These are phyloP conservation scores for Cephaloascus albidus DNA, from an alignment of 805 yeast species.

Conservation along the genomic window DNA sequence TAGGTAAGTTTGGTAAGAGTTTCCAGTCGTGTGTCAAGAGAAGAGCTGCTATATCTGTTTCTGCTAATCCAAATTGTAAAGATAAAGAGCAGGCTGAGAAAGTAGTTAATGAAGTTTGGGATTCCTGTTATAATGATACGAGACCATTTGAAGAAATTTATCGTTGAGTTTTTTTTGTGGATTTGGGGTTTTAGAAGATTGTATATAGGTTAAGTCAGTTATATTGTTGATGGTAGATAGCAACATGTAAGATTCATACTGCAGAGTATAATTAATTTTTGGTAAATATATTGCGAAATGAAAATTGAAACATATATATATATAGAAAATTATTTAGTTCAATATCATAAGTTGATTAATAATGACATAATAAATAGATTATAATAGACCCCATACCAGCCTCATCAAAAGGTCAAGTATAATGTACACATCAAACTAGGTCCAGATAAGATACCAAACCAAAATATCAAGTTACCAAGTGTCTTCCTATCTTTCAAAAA, in stretches of 20 bases:
- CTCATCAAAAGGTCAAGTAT: conserved; percentile 58
- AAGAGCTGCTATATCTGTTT: conserved; percentile 78
- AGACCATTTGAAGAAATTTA: conserved; percentile 93
- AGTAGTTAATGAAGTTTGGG: conserved; percentile 83
- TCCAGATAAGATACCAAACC: conserved; percentile 87
- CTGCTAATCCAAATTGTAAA: conserved; percentile 78
- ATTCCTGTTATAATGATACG: conserved; percentile 88
- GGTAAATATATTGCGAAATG: too few species aligned
- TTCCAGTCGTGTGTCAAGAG: conserved; percentile 88
- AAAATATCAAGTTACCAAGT: conserved; percentile 75
- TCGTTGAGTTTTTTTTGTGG: conserved; percentile 25
- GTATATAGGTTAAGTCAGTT: too few species aligned
- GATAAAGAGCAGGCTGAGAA: conserved; percentile 64
- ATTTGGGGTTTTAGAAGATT: too few species aligned
- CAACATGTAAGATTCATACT: too few species aligned
- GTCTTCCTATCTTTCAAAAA: conserved; percentile 45
- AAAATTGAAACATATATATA: too few species aligned
- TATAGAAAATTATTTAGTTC: too few species aligned
- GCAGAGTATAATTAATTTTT: too few species aligned
- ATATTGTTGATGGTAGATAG: too few species aligned
- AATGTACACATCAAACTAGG: conserved; percentile 83
- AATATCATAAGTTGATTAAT: too few species aligned
- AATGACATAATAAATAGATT: too few species aligned
- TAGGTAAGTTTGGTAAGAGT: conserved; percentile 54
- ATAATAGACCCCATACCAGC: too few species aligned